A percentile compares a stretch with the other conserved stretches of the same genome.
Conservation (phyloP, 2,329 filamentous ascomycete genomes). For the Acephala macrosclerotiorum region DNA sequence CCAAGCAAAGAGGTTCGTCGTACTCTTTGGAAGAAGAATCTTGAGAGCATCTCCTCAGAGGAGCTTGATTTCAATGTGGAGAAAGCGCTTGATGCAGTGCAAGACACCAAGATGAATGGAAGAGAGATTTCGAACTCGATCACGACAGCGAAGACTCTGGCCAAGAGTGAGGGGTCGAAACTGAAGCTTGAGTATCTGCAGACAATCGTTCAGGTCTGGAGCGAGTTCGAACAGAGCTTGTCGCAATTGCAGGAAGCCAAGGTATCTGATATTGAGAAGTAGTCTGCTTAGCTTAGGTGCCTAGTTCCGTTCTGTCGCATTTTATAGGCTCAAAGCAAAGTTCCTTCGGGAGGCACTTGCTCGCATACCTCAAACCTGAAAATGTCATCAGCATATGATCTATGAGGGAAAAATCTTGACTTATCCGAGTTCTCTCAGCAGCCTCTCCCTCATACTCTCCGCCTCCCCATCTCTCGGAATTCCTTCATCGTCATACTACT, state of each 20-base stretch:
- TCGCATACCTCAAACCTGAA: no score
- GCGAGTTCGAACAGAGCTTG: constrained; percentile 24
- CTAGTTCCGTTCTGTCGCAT: no score
- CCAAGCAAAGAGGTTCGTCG: constrained; percentile 34
- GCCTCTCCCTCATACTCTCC: no score
- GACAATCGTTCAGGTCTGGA: constrained; percentile 28
- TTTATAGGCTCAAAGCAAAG: no score
- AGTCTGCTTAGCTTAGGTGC: no score
- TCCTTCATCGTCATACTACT: no score
- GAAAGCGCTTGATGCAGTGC: constrained; percentile 25
- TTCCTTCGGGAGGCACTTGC: no score
- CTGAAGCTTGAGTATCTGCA: constrained; percentile 24
- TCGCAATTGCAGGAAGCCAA: constrained; percentile 9
- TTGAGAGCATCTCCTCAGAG: constrained; percentile 19
- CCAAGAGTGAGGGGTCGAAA: constrained; percentile 24
- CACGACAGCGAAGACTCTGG: constrained; percentile 25
- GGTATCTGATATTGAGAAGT: not conserved
- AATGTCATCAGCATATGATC: no score
- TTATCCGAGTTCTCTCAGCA: no score
- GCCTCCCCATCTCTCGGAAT: no score
- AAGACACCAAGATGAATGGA: constrained; percentile 41
- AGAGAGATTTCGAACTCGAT: constrained; percentile 46
- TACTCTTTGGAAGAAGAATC: constrained; percentile 34
- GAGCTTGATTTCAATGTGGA: constrained; percentile 34
- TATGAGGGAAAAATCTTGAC: no score